Evolutionary conservation across 495 filamentous ascomycete species (phyloP), one percentile per base, ranked within the genome.

Genomic region (Penicillium canescens): DNA sequence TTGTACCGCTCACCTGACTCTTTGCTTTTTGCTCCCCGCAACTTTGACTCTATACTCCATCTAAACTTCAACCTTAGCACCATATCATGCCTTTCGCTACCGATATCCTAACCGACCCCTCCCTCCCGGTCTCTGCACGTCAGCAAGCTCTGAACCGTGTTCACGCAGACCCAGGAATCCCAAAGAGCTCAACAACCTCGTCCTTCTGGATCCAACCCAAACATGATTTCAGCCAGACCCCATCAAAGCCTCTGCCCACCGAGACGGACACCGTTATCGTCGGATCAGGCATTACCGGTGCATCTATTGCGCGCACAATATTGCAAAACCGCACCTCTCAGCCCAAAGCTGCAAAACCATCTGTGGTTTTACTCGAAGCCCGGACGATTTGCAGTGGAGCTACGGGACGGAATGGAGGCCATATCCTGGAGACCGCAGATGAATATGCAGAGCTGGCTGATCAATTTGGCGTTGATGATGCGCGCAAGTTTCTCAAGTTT

Each of bases 331-430:
- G 57, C 13, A 11, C 45, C 14, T 26, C 37, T 1, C 26, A 73
- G 49, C 66, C 65, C 43, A 21, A 8, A 1, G 55, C 55, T 59
- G 46, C 62, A 66, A 56, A 44, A 33, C 65, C 57, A 3, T 77
- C 70, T 8, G 66, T 92, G 1, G 77, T 91, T 1, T 85, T 94
- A 78, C 73, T 96, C 2, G 91, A 96, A 68, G 89, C 90, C 5
- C 78, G 90, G 44, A 84, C 89, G 67, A 82, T 85, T 8, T 92
- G 88, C 63, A 90, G 79, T 73, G 91, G 91, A 13, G 91, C 90
- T 14, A 94, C 91, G 0, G 90, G 90, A 0, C 73, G 90, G 0
- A 78, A 78, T 49, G 74, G 75, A 0, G 72, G 72, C 1, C 72
- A 76, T 43, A 66, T 74, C 0, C 55, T 71, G 1, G 63, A 69